Conservation (phyloP, 140 eudicot genomes). For the Oenanthe javanica region DNA sequence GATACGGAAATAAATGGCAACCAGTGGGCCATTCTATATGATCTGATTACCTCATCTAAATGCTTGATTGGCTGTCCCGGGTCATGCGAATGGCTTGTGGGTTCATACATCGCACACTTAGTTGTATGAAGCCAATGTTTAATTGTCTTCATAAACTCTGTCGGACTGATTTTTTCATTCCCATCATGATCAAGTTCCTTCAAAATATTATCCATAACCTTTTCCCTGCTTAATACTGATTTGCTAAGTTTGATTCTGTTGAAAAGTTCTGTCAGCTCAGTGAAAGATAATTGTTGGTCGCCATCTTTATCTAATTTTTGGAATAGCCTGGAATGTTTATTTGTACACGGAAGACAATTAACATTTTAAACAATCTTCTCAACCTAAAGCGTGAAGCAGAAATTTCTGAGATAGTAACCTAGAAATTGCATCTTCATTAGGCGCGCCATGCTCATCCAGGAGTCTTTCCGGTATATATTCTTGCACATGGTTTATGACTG, state of each 20-base stretch:
- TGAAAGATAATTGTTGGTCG: slow-evolving; percentile 41
- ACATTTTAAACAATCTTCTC: not conserved
- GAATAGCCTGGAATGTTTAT: slow-evolving; percentile 39
- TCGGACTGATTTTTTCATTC: slow-evolving; percentile 43
- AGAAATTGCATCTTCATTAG: slow-evolving; percentile 45
- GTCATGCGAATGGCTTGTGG: slow-evolving; percentile 22
- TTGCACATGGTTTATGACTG: slow-evolving; percentile 42
- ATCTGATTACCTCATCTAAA: slow-evolving; percentile 40
- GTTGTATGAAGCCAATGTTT: slow-evolving; percentile 63
- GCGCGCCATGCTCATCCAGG: slow-evolving; percentile 50
- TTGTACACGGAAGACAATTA: not conserved
- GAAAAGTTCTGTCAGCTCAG: slow-evolving; percentile 53
- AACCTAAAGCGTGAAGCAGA: not conserved
- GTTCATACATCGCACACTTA: slow-evolving; percentile 42
- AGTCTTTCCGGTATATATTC: slow-evolving; percentile 37
- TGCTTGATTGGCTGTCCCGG: slow-evolving; percentile 44
- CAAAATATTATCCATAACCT: slow-evolving; percentile 41
- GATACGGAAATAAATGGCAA: not conserved
- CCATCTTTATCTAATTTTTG: slow-evolving; percentile 53
- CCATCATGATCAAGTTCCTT: slow-evolving; percentile 50
- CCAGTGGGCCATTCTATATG: not conserved
- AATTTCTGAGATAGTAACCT: slow-evolving; percentile 21
- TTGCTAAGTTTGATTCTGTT: slow-evolving; percentile 42
- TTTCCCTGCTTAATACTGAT: slow-evolving; percentile 34
- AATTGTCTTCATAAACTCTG: slow-evolving; percentile 48